A percentile compares a stretch with the other conserved stretches of the same genome.
These are phyloP conservation scores for Tuber indicum DNA, from an alignment of 495 filamentous ascomycete species.

Conservation along the genomic window DNA sequence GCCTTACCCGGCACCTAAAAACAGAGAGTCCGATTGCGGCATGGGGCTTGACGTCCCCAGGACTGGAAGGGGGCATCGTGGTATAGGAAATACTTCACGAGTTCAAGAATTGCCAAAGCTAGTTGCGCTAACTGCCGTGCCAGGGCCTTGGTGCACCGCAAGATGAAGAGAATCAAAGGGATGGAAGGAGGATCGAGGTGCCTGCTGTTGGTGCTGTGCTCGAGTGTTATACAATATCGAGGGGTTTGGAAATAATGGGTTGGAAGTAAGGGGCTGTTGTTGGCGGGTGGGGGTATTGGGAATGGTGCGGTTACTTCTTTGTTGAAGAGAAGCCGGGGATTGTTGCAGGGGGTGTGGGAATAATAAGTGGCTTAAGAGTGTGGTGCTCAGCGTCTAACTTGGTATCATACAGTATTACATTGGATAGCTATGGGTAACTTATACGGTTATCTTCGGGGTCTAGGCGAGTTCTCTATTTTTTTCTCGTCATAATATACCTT, in stretches of 20 bases:
- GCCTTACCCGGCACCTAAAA: slow-evolving; percentile 43
- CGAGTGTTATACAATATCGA: slow-evolving; percentile 45
- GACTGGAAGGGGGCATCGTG: slow-evolving; percentile 34
- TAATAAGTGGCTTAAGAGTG: slow-evolving; percentile 27
- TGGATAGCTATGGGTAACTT: slow-evolving; percentile 9
- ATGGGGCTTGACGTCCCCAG: slow-evolving; percentile 34
- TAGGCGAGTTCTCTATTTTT: slow-evolving; percentile 20
- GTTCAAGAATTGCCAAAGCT: slow-evolving; percentile 42
- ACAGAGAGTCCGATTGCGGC: slow-evolving; percentile 39
- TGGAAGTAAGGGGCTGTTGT: slow-evolving; percentile 36
- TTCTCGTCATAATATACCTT: slow-evolving; percentile 43
- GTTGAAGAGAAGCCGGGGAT: slow-evolving; percentile 49
- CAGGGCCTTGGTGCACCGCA: slow-evolving; percentile 46
- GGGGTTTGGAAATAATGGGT: slow-evolving; percentile 50
- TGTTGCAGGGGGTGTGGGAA: slow-evolving; percentile 39
- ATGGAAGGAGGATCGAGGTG: slow-evolving; percentile 46
- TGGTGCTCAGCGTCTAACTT: slow-evolving; percentile 17
- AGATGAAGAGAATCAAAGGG: slow-evolving; percentile 47
- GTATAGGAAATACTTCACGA: slow-evolving; percentile 46
- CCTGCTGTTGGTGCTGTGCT: slow-evolving; percentile 27
- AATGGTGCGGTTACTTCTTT: slow-evolving; percentile 49
- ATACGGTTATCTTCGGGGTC: slow-evolving; percentile 1
- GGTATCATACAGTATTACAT: slow-evolving; percentile 7
- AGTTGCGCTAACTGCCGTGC: slow-evolving; percentile 49
- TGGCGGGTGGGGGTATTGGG: slow-evolving; percentile 40